Conservation (phyloP, 1,284 basidiomycete species). For the Trametes polyzona region DNA sequence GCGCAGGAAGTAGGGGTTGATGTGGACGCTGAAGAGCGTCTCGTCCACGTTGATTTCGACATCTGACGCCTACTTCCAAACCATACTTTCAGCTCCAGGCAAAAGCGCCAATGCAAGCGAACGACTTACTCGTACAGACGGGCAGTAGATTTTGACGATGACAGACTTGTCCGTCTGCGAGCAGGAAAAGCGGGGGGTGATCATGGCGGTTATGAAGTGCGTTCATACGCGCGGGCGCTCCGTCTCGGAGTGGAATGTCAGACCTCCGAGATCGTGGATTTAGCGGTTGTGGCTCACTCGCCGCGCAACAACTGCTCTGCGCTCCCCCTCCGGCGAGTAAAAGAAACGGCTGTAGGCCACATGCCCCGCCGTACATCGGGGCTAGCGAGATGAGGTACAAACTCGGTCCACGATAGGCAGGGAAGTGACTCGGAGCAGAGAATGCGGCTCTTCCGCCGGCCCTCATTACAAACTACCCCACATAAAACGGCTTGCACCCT, state of each 20-base stretch:
- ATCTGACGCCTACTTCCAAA: slow-evolving; percentile 66
- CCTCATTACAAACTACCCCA: background rate
- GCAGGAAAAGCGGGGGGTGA: slow-evolving; percentile 80
- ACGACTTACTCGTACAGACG: slow-evolving; percentile 71
- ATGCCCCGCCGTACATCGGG: background rate
- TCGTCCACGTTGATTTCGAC: slow-evolving; percentile 78
- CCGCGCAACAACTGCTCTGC: background rate
- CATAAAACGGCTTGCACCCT: background rate
- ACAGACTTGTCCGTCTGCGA: slow-evolving; percentile 66
- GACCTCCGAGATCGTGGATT: slow-evolving; percentile 20
- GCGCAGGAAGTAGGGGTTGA: slow-evolving; percentile 82
- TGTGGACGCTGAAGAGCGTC: slow-evolving; percentile 70
- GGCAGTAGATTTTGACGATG: slow-evolving; percentile 70
- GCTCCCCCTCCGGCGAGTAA: background rate
- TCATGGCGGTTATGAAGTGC: slow-evolving; percentile 50
- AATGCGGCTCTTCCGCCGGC: slow-evolving; percentile 4
- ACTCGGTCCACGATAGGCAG: background rate
- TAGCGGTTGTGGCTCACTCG: background rate
- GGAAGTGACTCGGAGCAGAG: slow-evolving; percentile 6
- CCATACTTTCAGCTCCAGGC: slow-evolving; percentile 33
- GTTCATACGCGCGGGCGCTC: slow-evolving; percentile 21
- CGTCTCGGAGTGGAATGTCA: slow-evolving; percentile 14
- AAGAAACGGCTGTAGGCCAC: background rate
- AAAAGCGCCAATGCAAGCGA: slow-evolving; percentile 9
- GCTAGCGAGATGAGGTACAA: slow-evolving; percentile 10